Conservation (phyloP, 129 eudicot genomes). For the Silybum marianum region DNA sequence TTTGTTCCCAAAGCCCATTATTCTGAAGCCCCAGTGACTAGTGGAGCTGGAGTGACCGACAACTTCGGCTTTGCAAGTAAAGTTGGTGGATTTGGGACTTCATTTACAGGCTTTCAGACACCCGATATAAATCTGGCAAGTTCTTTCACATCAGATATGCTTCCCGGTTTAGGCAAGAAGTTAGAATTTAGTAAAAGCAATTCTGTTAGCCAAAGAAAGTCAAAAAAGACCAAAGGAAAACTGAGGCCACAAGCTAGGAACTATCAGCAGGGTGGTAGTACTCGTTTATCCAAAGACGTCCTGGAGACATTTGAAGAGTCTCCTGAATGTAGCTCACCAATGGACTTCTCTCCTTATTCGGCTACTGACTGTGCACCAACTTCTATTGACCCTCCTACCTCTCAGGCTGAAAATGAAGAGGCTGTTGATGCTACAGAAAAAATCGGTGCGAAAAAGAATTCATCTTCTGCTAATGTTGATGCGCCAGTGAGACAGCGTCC, state of each 20-base stretch:
- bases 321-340: conserved; percentile 77
- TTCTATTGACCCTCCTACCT: conserved; percentile 36
- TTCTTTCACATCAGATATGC: conserved; percentile 47
- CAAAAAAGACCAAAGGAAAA: conserved; percentile 60
- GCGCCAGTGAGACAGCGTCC: conserved; percentile 46
- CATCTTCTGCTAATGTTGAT: conserved; percentile 38
- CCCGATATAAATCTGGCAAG: conserved; percentile 41
- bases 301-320: conserved; percentile 44
- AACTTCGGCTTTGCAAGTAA: conserved; percentile 39
- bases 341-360: conserved; percentile 93
- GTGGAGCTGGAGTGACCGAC: conserved; percentile 38
- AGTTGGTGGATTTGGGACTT: conserved; percentile 21
- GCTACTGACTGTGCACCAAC: conserved; percentile 34
- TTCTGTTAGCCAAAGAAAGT: conserved; percentile 43
- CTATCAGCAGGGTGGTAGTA: conserved; percentile 22
- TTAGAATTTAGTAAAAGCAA: conserved; percentile 39
- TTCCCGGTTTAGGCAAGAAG: conserved; percentile 45
- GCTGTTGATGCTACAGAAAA: conserved; percentile 16
- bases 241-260: conserved; percentile 34
- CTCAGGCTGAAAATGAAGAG: conserved; percentile 31
- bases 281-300: conserved; percentile 30
- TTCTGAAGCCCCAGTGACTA: conserved; percentile 24
- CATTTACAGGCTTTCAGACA: conserved; percentile 44
- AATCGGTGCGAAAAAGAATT: conserved; percentile 16
- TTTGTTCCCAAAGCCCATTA: conserved; percentile 28